Evolutionary conservation across 371 early-diverging fungal genomes (phyloP), one percentile per base, ranked within the genome.

Genomic region (Lichtheimia hyalospora): DNA sequence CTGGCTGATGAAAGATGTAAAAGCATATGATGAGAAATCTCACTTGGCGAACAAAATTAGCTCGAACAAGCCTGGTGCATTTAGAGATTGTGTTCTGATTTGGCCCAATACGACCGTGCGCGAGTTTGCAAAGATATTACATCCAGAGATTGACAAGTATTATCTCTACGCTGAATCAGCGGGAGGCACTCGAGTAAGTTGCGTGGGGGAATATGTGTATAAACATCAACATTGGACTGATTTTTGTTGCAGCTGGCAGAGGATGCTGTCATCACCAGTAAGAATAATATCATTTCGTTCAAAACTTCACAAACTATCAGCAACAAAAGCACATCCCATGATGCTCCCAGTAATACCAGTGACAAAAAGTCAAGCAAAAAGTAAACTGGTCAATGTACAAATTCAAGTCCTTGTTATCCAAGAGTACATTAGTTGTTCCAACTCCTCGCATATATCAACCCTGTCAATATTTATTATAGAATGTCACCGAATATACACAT

Each of bases 81-180:
- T 92, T 57, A 68, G 79, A 34, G 92, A 92, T 66, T 90, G 90
- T 62, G 63, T 91, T 34, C 67, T 91, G 27, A 73, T 91, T 14
- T 77, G 81, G 68, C 82, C 83, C 0, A 86, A 85, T 13, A 90
- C 89, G 2, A 92, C 88, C 0, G 90, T 92, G 15, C 74, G 88
- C 18, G 86, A 88, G 68, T 79, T 92, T 70, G 92, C 92, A 16
- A 71, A 73, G 27, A 84, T 81, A 61, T 70, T 92, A 27, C 85
- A 87, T 40, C 85, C 84, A 27, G 87, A 86, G 52, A 67, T 89
- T 25, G 87, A 88, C 16, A 77, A 79, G 54, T 81, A 79, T 40
- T 90, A 87, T 41, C 77, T 77, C 10, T 89, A 87, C 27, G 88
- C 89, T 0, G 92, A 92, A 58, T 89, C 90, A 0, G 81, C 89